These are phyloP conservation scores for Gaertneriomyces semiglobifer DNA, from an alignment of 192 early-diverging fungal genomes.

Conservation along the genomic window DNA sequence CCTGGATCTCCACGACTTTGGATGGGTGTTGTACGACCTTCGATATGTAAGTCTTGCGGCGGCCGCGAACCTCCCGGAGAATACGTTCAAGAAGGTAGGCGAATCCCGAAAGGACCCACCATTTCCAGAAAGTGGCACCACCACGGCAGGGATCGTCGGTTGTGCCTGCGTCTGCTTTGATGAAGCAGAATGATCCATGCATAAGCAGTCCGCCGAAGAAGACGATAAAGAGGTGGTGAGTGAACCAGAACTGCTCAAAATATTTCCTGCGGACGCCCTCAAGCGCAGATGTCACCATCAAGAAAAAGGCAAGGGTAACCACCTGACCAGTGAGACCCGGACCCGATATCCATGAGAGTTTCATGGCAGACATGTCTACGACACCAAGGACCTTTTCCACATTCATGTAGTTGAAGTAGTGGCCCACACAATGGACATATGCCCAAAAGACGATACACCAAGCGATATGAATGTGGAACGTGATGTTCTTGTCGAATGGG, in stretches of 20 bases:
- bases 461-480: conserved; percentile 77
- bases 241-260: conserved; percentile 82
- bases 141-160: conserved; percentile 52
- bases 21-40: conserved; percentile 81
- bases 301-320: conserved; percentile 66
- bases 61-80: conserved; percentile 67
- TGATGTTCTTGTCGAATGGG: conserved; percentile 79
- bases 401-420: conserved; percentile 77
- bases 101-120: conserved; percentile 63
- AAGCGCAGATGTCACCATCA: conserved; percentile 72
- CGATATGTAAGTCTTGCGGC: conserved; percentile 63
- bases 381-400: conserved; percentile 45
- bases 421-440: conserved; percentile 63
- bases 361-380: conserved; percentile 34
- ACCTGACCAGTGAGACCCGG: conserved; percentile 80
- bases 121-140: conserved; percentile 79
- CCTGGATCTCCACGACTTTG: conserved; percentile 78
- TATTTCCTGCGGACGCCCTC: conserved; percentile 59
- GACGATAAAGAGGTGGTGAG: conserved; percentile 80
- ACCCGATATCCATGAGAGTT: conserved; percentile 60
- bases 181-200: conserved; percentile 83
- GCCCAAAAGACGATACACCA: conserved; percentile 77
- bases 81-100: conserved; percentile 71
- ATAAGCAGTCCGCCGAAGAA: conserved; percentile 76
- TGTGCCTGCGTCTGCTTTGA: conserved; percentile 48